Evolutionary conservation across 2,329 filamentous ascomycete species (phyloP), one percentile per base, ranked within the genome.

Genomic region (Apiospora saccharicola): DNA sequence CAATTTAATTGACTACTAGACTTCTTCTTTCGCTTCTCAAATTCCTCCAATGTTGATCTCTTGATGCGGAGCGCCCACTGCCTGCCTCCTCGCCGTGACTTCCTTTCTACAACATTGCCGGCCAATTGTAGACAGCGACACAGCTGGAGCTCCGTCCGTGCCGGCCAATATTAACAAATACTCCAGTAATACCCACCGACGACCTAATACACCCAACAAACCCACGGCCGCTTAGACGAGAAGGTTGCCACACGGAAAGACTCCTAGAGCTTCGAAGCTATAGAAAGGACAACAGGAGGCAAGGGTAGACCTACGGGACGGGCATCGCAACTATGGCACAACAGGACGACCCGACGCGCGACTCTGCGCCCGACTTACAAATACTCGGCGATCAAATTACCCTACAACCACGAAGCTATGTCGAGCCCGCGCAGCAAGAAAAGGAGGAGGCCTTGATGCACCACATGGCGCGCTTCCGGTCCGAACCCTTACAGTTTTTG

Each of bases 381-480:
- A 94, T 95, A 76, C 85, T 94, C 13, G 92, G 92, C 75, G 90
- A 93, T 79, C 86, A 91, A 78, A 90, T 95, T 76, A 94, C 91
- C 1, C 88, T 95, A 51, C 92, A 94, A 79, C 93, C 93, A 12
- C 90, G 90, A 75, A 92, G 92, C 73, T 93, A 89, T 78, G 85
- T 91, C 72, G 88, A 90, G 79, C 78, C 80, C 30, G 80, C 79
- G 57, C 80, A 85, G 73, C 85, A 87, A 61, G 90, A 86, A 70
- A 88, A 88, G 73, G 93, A 95, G 77, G 89, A 92, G 79, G 91
- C 91, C 26, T 84, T 95, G 76, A 91, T 96, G 85, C 91, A 92
- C 81, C 91, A 95, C 79, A 96, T 96, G 88, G 93, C 94, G 68
- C 93, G 95, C 67, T 98, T 98, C 82, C 91, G 96, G 72, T 86